Evolutionary conservation across 164 flowering plant genomes (phyloP).

Genomic region (Macadamia tetraphylla): DNA sequence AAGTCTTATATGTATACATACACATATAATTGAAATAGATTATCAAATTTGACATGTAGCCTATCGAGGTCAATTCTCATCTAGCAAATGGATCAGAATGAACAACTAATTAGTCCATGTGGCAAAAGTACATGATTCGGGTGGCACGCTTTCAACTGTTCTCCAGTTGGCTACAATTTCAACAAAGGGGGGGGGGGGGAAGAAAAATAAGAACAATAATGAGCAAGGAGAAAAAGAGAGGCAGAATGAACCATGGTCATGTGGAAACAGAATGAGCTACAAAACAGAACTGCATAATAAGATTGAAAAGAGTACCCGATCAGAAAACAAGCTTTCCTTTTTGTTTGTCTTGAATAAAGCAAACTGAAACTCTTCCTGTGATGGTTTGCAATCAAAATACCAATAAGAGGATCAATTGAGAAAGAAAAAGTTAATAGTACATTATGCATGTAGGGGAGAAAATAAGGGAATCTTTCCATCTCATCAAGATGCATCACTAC

Average conservation of each 20-base stretch:
- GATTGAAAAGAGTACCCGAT: slow-evolving; percentile 43
- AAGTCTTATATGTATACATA: no score
- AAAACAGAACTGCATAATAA: background rate
- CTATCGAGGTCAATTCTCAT: no score
- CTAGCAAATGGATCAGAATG: no score
- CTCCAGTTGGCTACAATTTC: no score
- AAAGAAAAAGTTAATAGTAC: no score
- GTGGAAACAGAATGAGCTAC: background rate
- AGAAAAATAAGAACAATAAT: no score
- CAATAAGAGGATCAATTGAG: background rate
- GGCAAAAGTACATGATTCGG: no score
- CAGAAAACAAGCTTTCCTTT: slow-evolving; percentile 83
- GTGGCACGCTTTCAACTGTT: no score
- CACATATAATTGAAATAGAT: no score
- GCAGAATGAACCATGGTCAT: background rate
- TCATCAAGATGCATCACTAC: background rate
- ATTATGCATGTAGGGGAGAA: background rate
- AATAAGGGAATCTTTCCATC: background rate
- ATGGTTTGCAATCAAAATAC: background rate
- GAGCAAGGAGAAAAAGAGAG: background rate
- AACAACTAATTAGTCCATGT: no score
- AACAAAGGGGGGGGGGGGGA: no score
- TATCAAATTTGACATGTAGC: no score
- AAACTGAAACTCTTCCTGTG: slow-evolving; percentile 81
- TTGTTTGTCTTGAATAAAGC: slow-evolving; percentile 88